Base-by-base conservation (phyloP, 2,329 filamentous ascomycete genomes). In the Cytospora mali region DNA sequence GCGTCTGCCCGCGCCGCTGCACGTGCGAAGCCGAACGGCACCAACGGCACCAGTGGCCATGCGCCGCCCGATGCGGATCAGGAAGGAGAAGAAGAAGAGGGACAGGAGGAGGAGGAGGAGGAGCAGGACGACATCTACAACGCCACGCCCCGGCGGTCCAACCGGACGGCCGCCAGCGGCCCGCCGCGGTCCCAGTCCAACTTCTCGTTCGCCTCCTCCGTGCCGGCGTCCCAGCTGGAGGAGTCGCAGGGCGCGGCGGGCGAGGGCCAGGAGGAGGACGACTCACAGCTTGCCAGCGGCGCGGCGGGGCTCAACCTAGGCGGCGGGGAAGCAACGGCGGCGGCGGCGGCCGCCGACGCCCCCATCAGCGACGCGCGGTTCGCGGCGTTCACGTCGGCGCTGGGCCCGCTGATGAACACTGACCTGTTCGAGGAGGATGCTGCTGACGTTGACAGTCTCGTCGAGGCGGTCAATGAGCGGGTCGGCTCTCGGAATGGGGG, bases 341-440 rank as follows among this genome's bases (percentile, higher is more conserved):
- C n/a, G n/a, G n/a, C n/a, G n/a, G n/a, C n/a, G n/a, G n/a, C n/a
- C n/a, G n/a, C n/a, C n/a, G 74, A 77, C 52, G 65, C 70, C 0
- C 79, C 84, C 1, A 87, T 93, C 71, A 79, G 83, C 2, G 70
- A 84, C 0, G 81, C 82, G 48, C 85, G 95, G 48, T 77, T 97
- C 28, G 79, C 84, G 6, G 78, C 86, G 1, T 99, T 99, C 87
- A 88, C 92, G 60, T 85, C 86, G 13, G 86, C 90, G 2, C 81
- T 99, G 3, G 95, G 95, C 27, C 90, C 92, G 69, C 81, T 99
- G 59, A 88, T 97, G 71, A 89, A 89, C 70, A 89, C 90, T 0
- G 82, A 86, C 14, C 76, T 99, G n/a, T 99, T 99, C 73, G 86
- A 88, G 33, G 91, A 96, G 65, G 95, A 98, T 71, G 87, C 88